Evolutionary conservation across 495 filamentous ascomycete species (phyloP), one percentile per base, ranked within the genome.

Genomic region (Neurospora tetraspora): DNA sequence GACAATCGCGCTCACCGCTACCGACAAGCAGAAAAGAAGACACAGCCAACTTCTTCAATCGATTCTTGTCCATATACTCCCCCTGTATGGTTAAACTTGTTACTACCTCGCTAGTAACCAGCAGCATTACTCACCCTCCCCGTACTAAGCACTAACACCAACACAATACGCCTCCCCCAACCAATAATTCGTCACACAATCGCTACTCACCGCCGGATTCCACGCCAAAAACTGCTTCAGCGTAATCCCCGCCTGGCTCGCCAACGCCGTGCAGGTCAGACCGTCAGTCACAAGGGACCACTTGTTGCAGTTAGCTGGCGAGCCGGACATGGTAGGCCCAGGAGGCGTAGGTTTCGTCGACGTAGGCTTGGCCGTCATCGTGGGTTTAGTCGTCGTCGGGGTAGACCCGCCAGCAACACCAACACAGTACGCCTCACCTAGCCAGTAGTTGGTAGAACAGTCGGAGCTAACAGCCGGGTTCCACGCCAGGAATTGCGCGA

Each of bases 101-200:
- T 39, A 39, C 39, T 39, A 39, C 39, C 39, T 39, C 10, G 10
- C 39, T 39, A 39, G 38, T 39, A 39, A 11, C 38, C 1, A 39
- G 39, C 39, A 39, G 39, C 39, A 39, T 39, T 39, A 39, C 39
- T 12, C 12, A 39, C 39, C 39, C 39, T 12, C 39, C 11, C 39
- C 39, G 11, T 39, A 11, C 39, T 39, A 39, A 39, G 11, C 39
- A 39, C 39, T 1, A 0, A 74, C 70, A 43, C 75, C 72, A 37
- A 80, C 74, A 40, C 76, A 80, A 42, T 79, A 78, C 20, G 72
- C 74, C 37, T 73, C 11, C 6, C 69, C 71, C 34, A 74, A 20
- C 77, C 74, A 78, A 42, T 47, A 78, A 59, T 71, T 72, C 14
- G 23, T 70, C 8, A 39, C 9, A 31, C 72, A 75, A 42, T 76